Evolutionary conservation across 1,284 basidiomycete genomes (phyloP).

Genomic region (Cronartium quercuum): DNA sequence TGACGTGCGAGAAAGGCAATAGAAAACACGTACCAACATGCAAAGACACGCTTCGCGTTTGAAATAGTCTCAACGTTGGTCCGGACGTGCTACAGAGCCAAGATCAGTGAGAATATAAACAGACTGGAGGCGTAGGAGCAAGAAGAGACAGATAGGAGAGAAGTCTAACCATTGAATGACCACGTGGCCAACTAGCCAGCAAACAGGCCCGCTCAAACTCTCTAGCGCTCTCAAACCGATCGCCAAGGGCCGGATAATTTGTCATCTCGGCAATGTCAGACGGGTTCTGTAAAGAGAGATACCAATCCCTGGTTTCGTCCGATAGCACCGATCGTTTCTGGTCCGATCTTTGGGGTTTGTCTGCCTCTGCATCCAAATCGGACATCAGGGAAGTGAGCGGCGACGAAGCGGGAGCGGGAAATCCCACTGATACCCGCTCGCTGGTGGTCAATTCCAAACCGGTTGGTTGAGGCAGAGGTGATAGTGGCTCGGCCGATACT

Average conservation of each 20-base stretch:
- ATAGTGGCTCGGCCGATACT: too few relatives aligned
- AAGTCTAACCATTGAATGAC: slow-evolving; percentile 25
- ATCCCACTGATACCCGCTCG: too few relatives aligned
- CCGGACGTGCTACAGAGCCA: neutral
- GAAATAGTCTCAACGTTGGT: slow-evolving; percentile 19
- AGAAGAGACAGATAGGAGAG: neutral
- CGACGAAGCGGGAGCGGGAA: too few relatives aligned
- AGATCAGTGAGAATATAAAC: too few relatives aligned
- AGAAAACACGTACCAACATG: slow-evolving; percentile 14
- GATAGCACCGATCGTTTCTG: neutral
- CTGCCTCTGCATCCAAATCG: neutral
- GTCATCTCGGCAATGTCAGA: too few relatives aligned
- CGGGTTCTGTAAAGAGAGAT: neutral
- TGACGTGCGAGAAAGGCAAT: neutral
- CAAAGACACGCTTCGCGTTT: slow-evolving; percentile 10
- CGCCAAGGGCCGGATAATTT: slow-evolving; percentile 14
- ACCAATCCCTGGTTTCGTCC: neutral
- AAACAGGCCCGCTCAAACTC: slow-evolving; percentile 17
- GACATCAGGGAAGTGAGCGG: neutral
- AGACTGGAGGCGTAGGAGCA: neutral
- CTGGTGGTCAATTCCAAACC: too few relatives aligned
- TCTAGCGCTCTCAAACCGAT: neutral
- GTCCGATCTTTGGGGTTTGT: neutral
- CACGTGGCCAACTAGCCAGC: slow-evolving; percentile 29
- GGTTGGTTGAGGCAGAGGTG: too few relatives aligned